A percentile compares a stretch with the other conserved stretches of the same genome.
These are phyloP conservation scores for Nemania bipapillata DNA, from an alignment of 2,329 filamentous ascomycete genomes.

Conservation along the genomic window DNA sequence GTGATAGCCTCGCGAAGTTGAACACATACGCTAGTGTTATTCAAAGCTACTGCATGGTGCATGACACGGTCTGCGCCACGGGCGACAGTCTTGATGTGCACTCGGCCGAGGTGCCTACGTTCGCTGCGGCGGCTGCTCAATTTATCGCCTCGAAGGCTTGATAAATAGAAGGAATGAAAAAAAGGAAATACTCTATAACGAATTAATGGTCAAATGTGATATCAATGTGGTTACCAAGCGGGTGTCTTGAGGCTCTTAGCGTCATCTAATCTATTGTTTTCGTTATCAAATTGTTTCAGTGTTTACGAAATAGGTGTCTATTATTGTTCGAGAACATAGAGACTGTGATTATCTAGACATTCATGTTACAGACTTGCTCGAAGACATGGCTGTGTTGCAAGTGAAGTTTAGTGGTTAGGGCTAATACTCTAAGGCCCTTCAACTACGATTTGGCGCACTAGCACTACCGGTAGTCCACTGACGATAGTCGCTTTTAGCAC, in stretches of 20 bases:
- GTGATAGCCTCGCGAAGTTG: slow-evolving; percentile 30
- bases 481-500: not conserved
- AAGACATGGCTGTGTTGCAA: no score
- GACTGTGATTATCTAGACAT: no score
- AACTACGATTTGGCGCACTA: not conserved
- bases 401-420: no score
- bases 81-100: slow-evolving; percentile 27
- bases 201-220: no score
- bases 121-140: slow-evolving; percentile 19
- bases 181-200: not conserved
- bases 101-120: slow-evolving; percentile 32
- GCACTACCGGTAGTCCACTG: not conserved
- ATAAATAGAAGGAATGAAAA: not conserved
- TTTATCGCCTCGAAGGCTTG: slow-evolving; percentile 27
- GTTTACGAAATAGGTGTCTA: no score
- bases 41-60: slow-evolving; percentile 33
- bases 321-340: no score
- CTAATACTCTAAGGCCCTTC: not conserved
- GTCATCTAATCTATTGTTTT: no score
- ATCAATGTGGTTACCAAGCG: no score
- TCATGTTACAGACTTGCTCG: no score
- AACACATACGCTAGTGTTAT: slow-evolving; percentile 23
- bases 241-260: no score
- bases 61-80: slow-evolving; percentile 33
- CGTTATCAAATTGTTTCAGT: no score